Conservation (phyloP, 371 early-diverging fungal species). For the Nematocida sp. region DNA sequence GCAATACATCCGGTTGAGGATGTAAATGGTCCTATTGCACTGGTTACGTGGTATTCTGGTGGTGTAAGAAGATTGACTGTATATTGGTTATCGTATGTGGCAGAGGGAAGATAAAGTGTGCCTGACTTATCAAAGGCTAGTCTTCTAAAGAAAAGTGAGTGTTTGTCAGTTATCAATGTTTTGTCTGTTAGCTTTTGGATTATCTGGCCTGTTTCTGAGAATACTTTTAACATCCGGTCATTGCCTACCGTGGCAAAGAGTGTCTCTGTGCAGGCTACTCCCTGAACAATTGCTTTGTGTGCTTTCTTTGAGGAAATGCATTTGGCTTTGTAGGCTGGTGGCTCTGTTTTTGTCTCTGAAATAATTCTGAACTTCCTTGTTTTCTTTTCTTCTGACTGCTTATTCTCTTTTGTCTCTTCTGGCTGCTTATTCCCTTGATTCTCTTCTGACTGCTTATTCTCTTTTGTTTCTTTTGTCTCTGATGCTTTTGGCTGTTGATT, state of each 20-base stretch:
- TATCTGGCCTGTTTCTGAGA: slow-evolving; percentile 34
- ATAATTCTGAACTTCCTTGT: background rate
- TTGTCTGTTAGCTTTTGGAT: slow-evolving; percentile 24
- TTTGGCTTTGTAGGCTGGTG: slow-evolving; percentile 4
- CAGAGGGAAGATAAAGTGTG: slow-evolving; percentile 47
- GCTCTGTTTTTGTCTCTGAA: slow-evolving; percentile 1
- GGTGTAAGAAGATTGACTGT: slow-evolving; percentile 30
- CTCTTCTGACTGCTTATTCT: too few species aligned
- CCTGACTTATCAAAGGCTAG: slow-evolving; percentile 37
- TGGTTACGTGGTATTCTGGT: slow-evolving; percentile 30
- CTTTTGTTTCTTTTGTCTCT: too few species aligned
- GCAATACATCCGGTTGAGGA: slow-evolving; percentile 51
- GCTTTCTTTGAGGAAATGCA: slow-evolving; percentile 31
- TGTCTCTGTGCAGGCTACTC: slow-evolving; percentile 46
- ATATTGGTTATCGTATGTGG: background rate
- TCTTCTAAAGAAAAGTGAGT: slow-evolving; percentile 54
- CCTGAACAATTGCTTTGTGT: slow-evolving; percentile 57
- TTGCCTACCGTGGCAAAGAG: slow-evolving; percentile 51
- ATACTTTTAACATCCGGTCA: slow-evolving; percentile 54
- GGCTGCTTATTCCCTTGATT: too few species aligned
- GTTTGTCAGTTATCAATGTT: slow-evolving; percentile 27
- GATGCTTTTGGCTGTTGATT: too few species aligned
- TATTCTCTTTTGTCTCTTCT: too few species aligned
- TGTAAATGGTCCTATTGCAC: slow-evolving; percentile 56
- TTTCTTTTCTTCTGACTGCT: too few species aligned